These are phyloP conservation scores for Sphaerosporella brunnea DNA, from an alignment of 495 filamentous ascomycete species.

Conservation along the genomic window DNA sequence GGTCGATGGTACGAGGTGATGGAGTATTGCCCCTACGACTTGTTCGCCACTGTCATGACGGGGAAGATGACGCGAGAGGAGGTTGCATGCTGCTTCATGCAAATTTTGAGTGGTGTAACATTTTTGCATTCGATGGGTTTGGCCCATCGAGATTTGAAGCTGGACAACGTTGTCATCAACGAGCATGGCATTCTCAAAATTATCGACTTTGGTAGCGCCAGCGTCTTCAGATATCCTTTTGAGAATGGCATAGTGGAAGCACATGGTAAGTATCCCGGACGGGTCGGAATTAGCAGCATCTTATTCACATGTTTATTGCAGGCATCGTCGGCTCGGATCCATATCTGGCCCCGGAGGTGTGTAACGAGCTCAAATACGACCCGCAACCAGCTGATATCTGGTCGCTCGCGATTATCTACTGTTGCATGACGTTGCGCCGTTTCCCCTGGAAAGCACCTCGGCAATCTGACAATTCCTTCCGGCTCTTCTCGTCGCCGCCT, in stretches of 20 bases:
- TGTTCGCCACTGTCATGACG: slow-evolving; percentile 98
- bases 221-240: slow-evolving; percentile 93
- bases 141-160: slow-evolving; percentile 86
- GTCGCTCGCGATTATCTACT: slow-evolving; percentile 97
- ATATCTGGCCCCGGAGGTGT: slow-evolving; percentile 92
- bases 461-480: slow-evolving; percentile 81
- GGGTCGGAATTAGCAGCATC: background rate
- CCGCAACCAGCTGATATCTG: slow-evolving; percentile 89
- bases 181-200: slow-evolving; percentile 98
- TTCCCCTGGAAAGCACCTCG: slow-evolving; percentile 97
- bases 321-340: slow-evolving; percentile 96
- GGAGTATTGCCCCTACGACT: slow-evolving; percentile 95
- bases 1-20: slow-evolving; percentile 97
- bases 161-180: slow-evolving; percentile 97
- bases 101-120: slow-evolving; percentile 91
- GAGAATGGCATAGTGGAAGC: slow-evolving; percentile 79
- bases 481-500: slow-evolving; percentile 70
- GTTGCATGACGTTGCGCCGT: slow-evolving; percentile 89
- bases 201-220: slow-evolving; percentile 96
- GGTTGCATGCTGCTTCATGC: slow-evolving; percentile 74
- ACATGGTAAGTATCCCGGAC: slow-evolving; percentile 39
- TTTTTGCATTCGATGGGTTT: slow-evolving; percentile 93
- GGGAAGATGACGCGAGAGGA: slow-evolving; percentile 93
- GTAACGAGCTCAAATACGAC: slow-evolving; percentile 86
- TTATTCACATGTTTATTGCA: slow-evolving; percentile 26